phyloP scores from a whole-genome alignment of 2,329 filamentous ascomycete species.

The Corynespora cassiicola region DNA sequence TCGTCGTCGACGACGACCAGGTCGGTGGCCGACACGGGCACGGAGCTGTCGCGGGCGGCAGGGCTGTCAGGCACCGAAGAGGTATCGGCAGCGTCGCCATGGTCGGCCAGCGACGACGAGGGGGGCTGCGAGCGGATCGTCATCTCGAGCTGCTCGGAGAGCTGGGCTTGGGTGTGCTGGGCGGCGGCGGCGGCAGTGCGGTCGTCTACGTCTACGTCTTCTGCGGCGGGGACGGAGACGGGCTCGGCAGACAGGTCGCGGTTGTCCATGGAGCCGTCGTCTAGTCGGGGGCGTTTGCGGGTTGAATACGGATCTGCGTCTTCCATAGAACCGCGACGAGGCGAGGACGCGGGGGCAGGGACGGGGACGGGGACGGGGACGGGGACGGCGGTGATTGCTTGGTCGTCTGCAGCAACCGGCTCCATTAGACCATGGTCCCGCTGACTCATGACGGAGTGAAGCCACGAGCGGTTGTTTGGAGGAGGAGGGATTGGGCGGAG shows the following conservation, averaged over 20 bases:
- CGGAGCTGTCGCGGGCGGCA: slow-evolving; percentile 14
- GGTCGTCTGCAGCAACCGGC: slow-evolving; percentile 37
- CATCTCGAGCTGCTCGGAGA: slow-evolving; percentile 42
- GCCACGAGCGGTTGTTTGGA: slow-evolving; percentile 20
- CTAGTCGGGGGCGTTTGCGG: slow-evolving; percentile 54
- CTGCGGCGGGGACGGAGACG: slow-evolving; percentile 15
- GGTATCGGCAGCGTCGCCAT: slow-evolving; percentile 15
- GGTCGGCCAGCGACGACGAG: slow-evolving; percentile 28
- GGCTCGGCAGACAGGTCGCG: slow-evolving; percentile 39
- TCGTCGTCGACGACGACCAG: slow-evolving; percentile 15
- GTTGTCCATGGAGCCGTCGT: slow-evolving; percentile 42
- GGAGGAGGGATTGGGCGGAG: slow-evolving; percentile 18
- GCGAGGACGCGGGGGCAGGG: slow-evolving; percentile 41
- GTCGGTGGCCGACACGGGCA: slow-evolving; percentile 19
- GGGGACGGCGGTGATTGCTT: slow-evolving; percentile 37
- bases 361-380: no score
- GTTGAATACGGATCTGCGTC: slow-evolving; percentile 53
- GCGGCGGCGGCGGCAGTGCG: slow-evolving; percentile 11
- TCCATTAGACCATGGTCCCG: slow-evolving; percentile 41
- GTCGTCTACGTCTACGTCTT: no score
- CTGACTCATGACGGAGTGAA: slow-evolving; percentile 39
- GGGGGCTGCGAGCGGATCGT: slow-evolving; percentile 46
- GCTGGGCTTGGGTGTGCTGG: slow-evolving; percentile 20
- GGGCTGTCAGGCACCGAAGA: slow-evolving; percentile 10
- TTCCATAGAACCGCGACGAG: slow-evolving; percentile 51